Evolutionary conservation across 495 filamentous ascomycete species (phyloP).

Genomic region (Chaetomium fimeti): DNA sequence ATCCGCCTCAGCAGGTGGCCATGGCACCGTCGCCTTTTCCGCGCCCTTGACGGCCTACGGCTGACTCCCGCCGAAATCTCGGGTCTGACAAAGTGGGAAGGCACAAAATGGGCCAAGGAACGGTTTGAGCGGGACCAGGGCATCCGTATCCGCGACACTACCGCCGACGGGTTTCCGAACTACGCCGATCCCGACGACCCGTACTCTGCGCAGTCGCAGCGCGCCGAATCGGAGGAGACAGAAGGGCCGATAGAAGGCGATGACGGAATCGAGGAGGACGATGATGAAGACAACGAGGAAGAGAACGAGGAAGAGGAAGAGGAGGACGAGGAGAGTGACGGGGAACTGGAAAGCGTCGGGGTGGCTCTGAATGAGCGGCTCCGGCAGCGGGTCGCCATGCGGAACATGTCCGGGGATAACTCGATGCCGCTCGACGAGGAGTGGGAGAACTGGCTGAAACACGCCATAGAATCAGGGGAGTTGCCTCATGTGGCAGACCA

Average conservation of each 20-base stretch:
- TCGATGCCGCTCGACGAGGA: slow-evolving; percentile 69
- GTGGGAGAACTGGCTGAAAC: slow-evolving; percentile 85
- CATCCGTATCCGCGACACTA: slow-evolving; percentile 72
- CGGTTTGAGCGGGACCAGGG: slow-evolving; percentile 78
- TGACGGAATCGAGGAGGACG: slow-evolving; percentile 47
- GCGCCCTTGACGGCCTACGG: slow-evolving; percentile 73
- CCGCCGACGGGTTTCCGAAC: slow-evolving; percentile 61
- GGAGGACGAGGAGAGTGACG: slow-evolving; percentile 62
- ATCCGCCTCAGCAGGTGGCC: slow-evolving; percentile 77
- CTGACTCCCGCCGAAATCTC: slow-evolving; percentile 76
- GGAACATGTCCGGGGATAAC: slow-evolving; percentile 58
- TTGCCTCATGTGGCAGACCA: slow-evolving; percentile 46
- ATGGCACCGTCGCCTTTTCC: slow-evolving; percentile 79
- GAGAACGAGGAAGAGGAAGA: slow-evolving; percentile 55
- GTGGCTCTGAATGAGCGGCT: slow-evolving; percentile 70
- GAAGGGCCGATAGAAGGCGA: slow-evolving; percentile 28
- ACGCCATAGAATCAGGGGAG: slow-evolving; percentile 63
- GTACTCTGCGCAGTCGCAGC: slow-evolving; percentile 38
- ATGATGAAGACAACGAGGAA: slow-evolving; percentile 50
- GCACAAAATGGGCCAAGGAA: slow-evolving; percentile 86
- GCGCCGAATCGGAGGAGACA: slow-evolving; percentile 13
- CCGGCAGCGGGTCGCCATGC: slow-evolving; percentile 63
- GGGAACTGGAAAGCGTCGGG: slow-evolving; percentile 69
- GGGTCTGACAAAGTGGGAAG: slow-evolving; percentile 84
- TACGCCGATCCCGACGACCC: slow-evolving; percentile 53